Evolutionary conservation across 2,329 filamentous ascomycete genomes (phyloP).

Genomic region (Aspergillus arachidicola): DNA sequence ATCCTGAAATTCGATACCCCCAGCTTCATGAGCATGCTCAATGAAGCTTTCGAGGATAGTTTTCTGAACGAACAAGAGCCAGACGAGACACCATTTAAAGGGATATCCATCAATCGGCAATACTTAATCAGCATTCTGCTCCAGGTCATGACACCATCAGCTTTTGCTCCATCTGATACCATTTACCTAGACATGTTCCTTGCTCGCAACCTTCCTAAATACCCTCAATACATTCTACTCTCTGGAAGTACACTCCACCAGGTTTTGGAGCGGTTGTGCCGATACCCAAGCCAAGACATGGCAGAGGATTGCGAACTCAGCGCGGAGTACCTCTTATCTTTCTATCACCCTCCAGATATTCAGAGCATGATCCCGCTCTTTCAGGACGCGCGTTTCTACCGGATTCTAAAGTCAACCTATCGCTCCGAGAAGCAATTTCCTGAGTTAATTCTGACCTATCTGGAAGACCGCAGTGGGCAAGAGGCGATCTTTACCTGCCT

Average conservation of each 20-base stretch:
- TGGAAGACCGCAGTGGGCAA: slow-evolving; percentile 80
- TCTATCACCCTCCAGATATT: slow-evolving; percentile 87
- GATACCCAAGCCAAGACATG: slow-evolving; percentile 77
- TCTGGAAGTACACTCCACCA: slow-evolving; percentile 82
- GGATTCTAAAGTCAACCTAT: slow-evolving; percentile 89
- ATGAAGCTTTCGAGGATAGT: slow-evolving; percentile 94
- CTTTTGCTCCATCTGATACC: slow-evolving; percentile 77
- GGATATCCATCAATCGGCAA: slow-evolving; percentile 80
- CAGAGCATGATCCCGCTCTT: slow-evolving; percentile 75
- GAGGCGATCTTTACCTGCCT: slow-evolving; percentile 79
- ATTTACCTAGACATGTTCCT: slow-evolving; percentile 99
- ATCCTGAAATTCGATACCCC: slow-evolving; percentile 87
- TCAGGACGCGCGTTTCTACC: slow-evolving; percentile 78
- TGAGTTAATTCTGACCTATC: slow-evolving; percentile 76
- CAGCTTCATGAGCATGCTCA: slow-evolving; percentile 91
- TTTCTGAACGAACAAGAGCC: slow-evolving; percentile 81
- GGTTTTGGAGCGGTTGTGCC: slow-evolving; percentile 79
- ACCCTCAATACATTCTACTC: slow-evolving; percentile 90
- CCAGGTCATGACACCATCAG: slow-evolving; percentile 76
- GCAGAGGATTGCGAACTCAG: slow-evolving; percentile 96
- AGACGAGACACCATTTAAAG: slow-evolving; percentile 58
- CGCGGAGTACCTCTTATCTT: slow-evolving; percentile 88
- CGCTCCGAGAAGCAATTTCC: slow-evolving; percentile 77
- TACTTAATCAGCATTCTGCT: slow-evolving; percentile 89
- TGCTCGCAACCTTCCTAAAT: slow-evolving; percentile 92